Base-by-base conservation (phyloP, 352 stramenopile species). In the Pythium sukuiense region DNA sequence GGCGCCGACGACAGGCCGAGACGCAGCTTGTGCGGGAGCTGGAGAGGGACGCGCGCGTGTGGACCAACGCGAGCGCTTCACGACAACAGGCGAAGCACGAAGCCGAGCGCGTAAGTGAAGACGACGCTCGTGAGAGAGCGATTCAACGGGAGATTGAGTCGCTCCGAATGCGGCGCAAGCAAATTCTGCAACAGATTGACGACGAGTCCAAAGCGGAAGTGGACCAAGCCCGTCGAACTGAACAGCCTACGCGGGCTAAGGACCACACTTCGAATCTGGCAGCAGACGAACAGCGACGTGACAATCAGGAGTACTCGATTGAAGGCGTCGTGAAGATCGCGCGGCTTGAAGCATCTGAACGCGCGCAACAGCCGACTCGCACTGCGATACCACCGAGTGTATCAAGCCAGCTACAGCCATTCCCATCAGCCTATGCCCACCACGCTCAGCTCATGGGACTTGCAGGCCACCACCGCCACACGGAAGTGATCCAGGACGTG, bases 161-260 rank as follows among this genome's bases (percentile, higher is more conserved):
- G 35, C 55, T 90, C 12, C 74, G 83, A 52, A 67, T 75, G 37
- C 77, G 83, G 37, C 74, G 78, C 3, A 73, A 72, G 0, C 67
- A 80, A 27, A 87, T 88, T 52, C 24, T 72, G 27, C 66, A 66
- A 14, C 68, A 88, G 56, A 85, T 88, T 20, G 74, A 88, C 24
- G 13, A 41, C 16, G 76, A 80, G 16, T 67, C 66, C 11, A 55
- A 46, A 65, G 45, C 48, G 14, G 49, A 61, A 0, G 29, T 27
- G 20, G 20, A 24, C 20, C 5, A 20, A 3, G n/a, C 33, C n/a
- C 12, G 16, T 6, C 1, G 3, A 29, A n/a, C 53, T n/a, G 32
- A 59, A 26, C 12, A 59, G 18, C 27, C n/a, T 14, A 32, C 16
- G 24, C 30, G 14, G 29, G 37, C 2, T 4, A n/a, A 33, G 13